Base-by-base conservation (phyloP, 495 filamentous ascomycete genomes). In the Annulohypoxylon nitens region DNA sequence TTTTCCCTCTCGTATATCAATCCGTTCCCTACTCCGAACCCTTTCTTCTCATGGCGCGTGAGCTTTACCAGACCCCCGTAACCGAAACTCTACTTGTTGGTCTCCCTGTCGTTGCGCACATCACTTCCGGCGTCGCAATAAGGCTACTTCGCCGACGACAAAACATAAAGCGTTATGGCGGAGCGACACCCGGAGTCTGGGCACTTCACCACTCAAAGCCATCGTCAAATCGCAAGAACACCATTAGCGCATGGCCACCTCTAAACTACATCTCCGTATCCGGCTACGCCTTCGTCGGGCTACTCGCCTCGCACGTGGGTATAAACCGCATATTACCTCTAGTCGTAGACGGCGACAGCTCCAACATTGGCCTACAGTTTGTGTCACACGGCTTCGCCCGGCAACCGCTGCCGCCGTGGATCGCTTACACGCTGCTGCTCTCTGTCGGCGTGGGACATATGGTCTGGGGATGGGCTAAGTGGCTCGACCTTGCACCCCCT, bases 321-420 rank as follows among this genome's bases (percentile, higher is more conserved):
- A 84, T 96, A 62, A 93, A 94, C 74, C 87, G 95, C 11, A 81
- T 86, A 0, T 81, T 95, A 18, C 94, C 95, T 4, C 73, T 92
- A 43, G 81, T 86, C 36, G 86, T 94, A 14, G 93, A 97, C 37
- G 94, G 94, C 0, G 94, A 93, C 39, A 94, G 90, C 71, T 91
- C 91, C 11, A 89, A 94, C 45, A 88, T 97, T 30, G 92, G 92
- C 1, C 81, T 98, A 30, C 90, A 88, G 20, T 98, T 90, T 79
- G 88, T 97, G 0, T 89, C 90, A n/a, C 94, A 97, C 80, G 95
- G 93, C 4, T 94, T 97, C 78, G 90, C 89, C 43, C 86, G 88
- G 33, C 88, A 89, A 78, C 87, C 88, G 6, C 62, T 87, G 12
- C 81, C 92, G n/a, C 88, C 88, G 59, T 91, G 89, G 81, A 67